Percentiles rank a stretch among this genome's conserved stretches.
Evolutionary conservation across 306 rosid genomes (phyloP).

Genomic region (Purshia tridentata): DNA sequence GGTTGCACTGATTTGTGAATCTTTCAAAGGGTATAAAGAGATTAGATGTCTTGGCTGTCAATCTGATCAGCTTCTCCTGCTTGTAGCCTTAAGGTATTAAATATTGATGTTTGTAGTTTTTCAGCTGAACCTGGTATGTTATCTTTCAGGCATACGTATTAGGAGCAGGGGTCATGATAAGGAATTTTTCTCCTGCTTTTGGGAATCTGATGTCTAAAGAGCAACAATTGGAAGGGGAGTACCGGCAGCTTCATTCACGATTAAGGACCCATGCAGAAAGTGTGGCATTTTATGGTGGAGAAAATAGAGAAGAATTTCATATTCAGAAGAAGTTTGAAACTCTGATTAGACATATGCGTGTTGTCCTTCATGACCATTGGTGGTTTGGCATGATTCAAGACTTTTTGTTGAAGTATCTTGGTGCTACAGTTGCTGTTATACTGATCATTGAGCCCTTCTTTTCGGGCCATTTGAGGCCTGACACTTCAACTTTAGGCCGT

Average conservation of each 20-base stretch:
- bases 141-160: slow-evolving; percentile 80
- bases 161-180: slow-evolving; percentile 77
- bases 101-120: slow-evolving; percentile 20
- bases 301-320: slow-evolving; percentile 83
- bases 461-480: slow-evolving; percentile 88
- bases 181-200: slow-evolving; percentile 93
- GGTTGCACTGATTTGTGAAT: slow-evolving; percentile 21
- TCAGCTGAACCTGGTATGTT: slow-evolving; percentile 32
- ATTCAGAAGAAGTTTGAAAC: slow-evolving; percentile 76
- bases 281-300: slow-evolving; percentile 96
- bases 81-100: slow-evolving; percentile 18
- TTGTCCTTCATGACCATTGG: slow-evolving; percentile 91
- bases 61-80: not conserved
- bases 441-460: slow-evolving; percentile 96
- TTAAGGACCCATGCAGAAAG: slow-evolving; percentile 97
- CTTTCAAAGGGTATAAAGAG: not conserved
- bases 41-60: slow-evolving; percentile 13
- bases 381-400: slow-evolving; percentile 99
- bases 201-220: slow-evolving; percentile 91
- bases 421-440: slow-evolving; percentile 96
- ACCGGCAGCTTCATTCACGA: slow-evolving; percentile 92
- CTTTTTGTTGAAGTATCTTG: slow-evolving; percentile 89
- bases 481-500: slow-evolving; percentile 95
- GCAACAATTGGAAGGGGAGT: slow-evolving; percentile 97
- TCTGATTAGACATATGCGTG: slow-evolving; percentile 59